Conservation (phyloP, 202 grass and related monocot species). For the Musa balbisiana region DNA sequence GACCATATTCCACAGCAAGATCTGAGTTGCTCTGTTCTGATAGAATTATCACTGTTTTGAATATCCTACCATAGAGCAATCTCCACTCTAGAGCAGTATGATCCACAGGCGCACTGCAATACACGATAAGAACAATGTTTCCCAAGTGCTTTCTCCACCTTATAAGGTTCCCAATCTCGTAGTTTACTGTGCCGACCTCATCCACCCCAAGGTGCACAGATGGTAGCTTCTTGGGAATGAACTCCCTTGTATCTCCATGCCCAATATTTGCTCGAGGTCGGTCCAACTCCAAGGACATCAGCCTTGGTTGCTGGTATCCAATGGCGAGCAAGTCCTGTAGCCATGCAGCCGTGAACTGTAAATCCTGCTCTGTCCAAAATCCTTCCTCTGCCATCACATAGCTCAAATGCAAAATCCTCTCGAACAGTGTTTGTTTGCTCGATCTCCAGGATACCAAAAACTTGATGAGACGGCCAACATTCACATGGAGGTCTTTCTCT, state of each 20-base stretch:
- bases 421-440: slow-evolving; percentile 67
- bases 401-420: slow-evolving; percentile 86
- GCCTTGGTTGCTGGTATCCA: slow-evolving; percentile 81
- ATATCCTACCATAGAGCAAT: slow-evolving; percentile 88
- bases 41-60: slow-evolving; percentile 92
- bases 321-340: slow-evolving; percentile 77
- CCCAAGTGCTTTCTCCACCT: slow-evolving; percentile 96
- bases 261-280: slow-evolving; percentile 75
- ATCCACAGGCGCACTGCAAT: slow-evolving; percentile 61
- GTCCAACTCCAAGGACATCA: slow-evolving; percentile 89
- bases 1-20: slow-evolving; percentile 63
- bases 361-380: slow-evolving; percentile 81
- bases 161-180: slow-evolving; percentile 93
- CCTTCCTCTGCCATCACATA: slow-evolving; percentile 93
- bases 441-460: slow-evolving; percentile 83
- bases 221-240: slow-evolving; percentile 84
- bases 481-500: slow-evolving; percentile 97
- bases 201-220: slow-evolving; percentile 95
- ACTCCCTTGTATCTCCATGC: slow-evolving; percentile 81
- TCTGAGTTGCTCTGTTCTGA: slow-evolving; percentile 65
- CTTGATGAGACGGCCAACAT: slow-evolving; percentile 82
- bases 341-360: slow-evolving; percentile 83
- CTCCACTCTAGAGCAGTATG: slow-evolving; percentile 86
- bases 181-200: slow-evolving; percentile 84
- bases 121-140: slow-evolving; percentile 87